Evolutionary conservation across 768 basidiomycete species (phyloP).

Genomic region (Hericium rajendrae): DNA sequence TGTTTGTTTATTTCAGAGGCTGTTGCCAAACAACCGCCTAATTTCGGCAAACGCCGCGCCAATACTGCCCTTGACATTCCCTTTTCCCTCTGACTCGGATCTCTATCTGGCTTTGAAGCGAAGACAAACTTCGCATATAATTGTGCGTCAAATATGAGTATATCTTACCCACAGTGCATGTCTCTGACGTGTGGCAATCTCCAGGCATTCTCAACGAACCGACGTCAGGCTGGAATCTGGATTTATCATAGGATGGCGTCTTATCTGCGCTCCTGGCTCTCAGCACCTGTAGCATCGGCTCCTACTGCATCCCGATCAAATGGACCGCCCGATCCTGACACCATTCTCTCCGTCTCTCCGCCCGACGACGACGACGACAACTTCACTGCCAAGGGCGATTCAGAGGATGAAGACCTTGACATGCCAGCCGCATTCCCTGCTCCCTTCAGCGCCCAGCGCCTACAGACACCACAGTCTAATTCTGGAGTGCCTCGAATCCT

Average conservation of each 20-base stretch:
- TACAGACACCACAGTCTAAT: constrained; percentile 15
- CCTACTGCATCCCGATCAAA: neutral
- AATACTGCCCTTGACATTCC: too few relatives aligned
- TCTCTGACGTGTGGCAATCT: too few relatives aligned
- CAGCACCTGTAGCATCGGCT: neutral
- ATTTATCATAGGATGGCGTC: constrained; percentile 5
- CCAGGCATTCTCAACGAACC: too few relatives aligned
- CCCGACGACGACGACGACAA: neutral
- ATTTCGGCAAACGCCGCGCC: too few relatives aligned
- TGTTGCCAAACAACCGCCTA: too few relatives aligned
- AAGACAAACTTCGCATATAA: too few relatives aligned
- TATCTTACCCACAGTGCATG: too few relatives aligned
- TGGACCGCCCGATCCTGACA: neutral
- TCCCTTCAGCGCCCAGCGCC: constrained; percentile 63
- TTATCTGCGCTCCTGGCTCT: constrained; percentile 12
- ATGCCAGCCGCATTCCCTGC: constrained; percentile 67
- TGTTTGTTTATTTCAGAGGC: too few relatives aligned
- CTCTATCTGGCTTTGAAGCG: too few relatives aligned
- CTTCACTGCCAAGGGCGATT: constrained; percentile 13
- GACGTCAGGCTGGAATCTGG: too few relatives aligned
- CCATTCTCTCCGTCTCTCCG: constrained; percentile 4
- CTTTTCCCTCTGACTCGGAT: too few relatives aligned
- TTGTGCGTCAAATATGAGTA: too few relatives aligned
- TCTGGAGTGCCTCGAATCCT: constrained; percentile 36
- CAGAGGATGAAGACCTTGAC: constrained; percentile 40